Percentiles rank a stretch among this genome's conserved stretches.
Evolutionary conservation across 2,329 filamentous ascomycete genomes (phyloP).

Genomic region (Cladosporium austrohemisphaericum): DNA sequence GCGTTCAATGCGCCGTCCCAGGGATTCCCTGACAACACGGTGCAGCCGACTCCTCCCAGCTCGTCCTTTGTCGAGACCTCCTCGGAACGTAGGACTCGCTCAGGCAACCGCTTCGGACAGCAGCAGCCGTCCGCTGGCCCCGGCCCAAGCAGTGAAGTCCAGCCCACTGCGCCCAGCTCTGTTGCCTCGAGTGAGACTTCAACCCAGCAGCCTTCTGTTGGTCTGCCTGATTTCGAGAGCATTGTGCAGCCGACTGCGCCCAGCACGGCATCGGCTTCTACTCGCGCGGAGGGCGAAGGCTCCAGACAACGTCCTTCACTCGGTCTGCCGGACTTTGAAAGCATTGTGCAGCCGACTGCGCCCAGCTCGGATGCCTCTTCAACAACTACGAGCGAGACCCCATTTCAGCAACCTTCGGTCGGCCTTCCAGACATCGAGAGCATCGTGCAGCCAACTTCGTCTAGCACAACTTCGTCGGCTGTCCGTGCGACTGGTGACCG

Average conservation of each 20-base stretch:
- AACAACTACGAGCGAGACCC: not conserved
- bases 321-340: not conserved
- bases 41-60: slow-evolving; percentile 4
- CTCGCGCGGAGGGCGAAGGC: no score
- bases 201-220: not conserved
- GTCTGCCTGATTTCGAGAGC: not conserved
- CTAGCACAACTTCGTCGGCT: not conserved
- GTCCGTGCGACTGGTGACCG: not conserved
- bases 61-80: no score
- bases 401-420: not conserved
- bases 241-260: not conserved
- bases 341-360: not conserved
- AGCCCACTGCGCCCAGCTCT: not conserved
- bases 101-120: no score
- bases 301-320: not conserved
- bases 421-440: not conserved
- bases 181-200: no score
- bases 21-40: slow-evolving; percentile 2
- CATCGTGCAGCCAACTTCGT: not conserved
- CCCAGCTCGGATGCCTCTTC: not conserved
- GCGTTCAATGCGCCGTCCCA: not conserved
- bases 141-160: not conserved
- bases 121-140: not conserved
- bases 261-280: not conserved
- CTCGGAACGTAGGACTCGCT: no score